Evolutionary conservation across 2,329 filamentous ascomycete genomes (phyloP).

Genomic region (Fusarium globosum): DNA sequence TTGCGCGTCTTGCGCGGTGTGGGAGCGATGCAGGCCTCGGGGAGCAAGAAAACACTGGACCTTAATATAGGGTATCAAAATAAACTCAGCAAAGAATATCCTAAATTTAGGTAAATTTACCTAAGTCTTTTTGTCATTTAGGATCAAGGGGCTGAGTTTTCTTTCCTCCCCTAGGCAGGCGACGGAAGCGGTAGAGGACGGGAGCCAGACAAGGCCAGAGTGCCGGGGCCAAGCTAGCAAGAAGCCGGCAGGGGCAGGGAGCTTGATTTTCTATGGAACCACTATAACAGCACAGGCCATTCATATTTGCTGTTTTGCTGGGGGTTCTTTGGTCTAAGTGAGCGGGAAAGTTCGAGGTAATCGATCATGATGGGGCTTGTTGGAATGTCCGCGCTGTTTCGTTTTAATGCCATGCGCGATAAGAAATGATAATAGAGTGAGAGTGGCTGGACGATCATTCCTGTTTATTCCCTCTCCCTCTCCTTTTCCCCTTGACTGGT

Average conservation of each 20-base stretch:
- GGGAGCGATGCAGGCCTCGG: not conserved
- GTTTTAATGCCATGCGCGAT: not conserved
- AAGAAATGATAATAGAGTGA: not conserved
- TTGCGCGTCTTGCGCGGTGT: slow-evolving; percentile 14
- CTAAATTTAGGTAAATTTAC: not conserved
- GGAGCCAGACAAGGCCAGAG: slow-evolving; percentile 5
- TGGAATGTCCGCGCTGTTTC: not conserved
- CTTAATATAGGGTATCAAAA: rapidly evolving
- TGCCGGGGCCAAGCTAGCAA: not conserved
- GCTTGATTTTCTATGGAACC: slow-evolving; percentile 5
- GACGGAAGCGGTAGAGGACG: slow-evolving; percentile 7
- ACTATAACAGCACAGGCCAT: slow-evolving; percentile 7
- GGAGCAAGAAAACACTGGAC: not conserved
- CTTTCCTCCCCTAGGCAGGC: not conserved
- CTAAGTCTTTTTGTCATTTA: not conserved
- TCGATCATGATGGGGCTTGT: slow-evolving; percentile 3
- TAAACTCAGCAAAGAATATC: not conserved
- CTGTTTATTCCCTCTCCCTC: not conserved
- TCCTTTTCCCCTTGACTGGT: not conserved
- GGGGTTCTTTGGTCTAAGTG: not conserved
- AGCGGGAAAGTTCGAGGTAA: not conserved
- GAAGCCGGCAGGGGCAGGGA: not conserved
- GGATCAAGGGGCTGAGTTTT: not conserved
- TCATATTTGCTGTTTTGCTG: not conserved
- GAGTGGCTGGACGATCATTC: slow-evolving; percentile 4